These are phyloP conservation scores for Melampsora medusae DNA, from an alignment of 1,284 basidiomycete species.

Conservation along the genomic window DNA sequence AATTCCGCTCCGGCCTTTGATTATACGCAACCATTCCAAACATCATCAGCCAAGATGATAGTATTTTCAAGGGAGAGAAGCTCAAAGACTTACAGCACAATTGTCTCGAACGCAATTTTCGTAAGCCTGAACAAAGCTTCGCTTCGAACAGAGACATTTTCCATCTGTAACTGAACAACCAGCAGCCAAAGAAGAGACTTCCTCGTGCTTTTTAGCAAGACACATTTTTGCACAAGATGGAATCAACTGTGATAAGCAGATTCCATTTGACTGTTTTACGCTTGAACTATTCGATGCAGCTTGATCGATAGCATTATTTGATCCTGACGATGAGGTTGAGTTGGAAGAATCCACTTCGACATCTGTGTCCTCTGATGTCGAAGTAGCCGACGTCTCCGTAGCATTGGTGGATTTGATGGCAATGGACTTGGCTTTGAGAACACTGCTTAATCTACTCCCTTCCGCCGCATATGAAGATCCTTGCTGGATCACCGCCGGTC, in stretches of 20 bases:
- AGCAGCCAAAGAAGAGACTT: background rate
- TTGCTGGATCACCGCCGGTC: background rate
- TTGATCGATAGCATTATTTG: background rate
- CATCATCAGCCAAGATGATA: too few species aligned
- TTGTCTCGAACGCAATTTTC: background rate
- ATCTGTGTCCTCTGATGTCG: background rate
- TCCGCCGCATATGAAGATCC: background rate
- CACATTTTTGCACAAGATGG: constrained; percentile 1
- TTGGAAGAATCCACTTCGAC: too few species aligned
- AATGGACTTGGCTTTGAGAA: background rate
- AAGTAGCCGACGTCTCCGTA: background rate
- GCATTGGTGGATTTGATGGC: background rate
- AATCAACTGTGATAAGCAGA: background rate
- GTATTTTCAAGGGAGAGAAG: background rate
- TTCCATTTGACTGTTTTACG: background rate
- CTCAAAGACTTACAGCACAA: background rate
- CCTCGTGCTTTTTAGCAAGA: constrained; percentile 1
- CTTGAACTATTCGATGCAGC: background rate
- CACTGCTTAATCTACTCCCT: background rate
- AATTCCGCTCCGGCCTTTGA: background rate
- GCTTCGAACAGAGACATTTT: background rate
- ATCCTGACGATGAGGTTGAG: background rate
- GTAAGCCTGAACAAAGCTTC: constrained; percentile 3
- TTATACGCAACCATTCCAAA: too few species aligned
- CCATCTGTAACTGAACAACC: constrained; percentile 1